Conservation (phyloP, 1,284 basidiomycete species). For the Ganoderma lingzhi region DNA sequence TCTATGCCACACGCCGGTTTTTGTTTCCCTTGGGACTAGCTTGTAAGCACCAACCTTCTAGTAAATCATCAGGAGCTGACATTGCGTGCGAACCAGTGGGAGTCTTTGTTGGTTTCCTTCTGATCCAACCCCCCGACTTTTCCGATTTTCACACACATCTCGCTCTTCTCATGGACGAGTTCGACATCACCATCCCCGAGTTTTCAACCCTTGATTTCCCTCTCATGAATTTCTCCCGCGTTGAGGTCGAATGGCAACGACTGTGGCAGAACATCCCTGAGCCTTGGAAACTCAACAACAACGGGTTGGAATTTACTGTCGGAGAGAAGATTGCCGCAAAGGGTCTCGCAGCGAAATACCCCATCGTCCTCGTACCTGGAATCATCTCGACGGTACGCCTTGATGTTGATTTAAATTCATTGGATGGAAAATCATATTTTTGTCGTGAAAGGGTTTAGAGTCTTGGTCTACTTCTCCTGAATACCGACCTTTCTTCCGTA, state of each 20-base stretch:
- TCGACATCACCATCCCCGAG: constrained; percentile 62
- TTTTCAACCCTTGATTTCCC: constrained; percentile 65
- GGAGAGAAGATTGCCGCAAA: constrained; percentile 76
- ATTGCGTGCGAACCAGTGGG: constrained; percentile 57
- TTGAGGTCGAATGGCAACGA: constrained; percentile 74
- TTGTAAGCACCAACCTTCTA: constrained; percentile 41
- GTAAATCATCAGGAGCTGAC: neutral
- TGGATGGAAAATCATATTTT: neutral
- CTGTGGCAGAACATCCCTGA: constrained; percentile 74
- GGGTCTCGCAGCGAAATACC: constrained; percentile 77
- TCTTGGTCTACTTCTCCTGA: constrained; percentile 88
- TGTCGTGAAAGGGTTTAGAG: constrained; percentile 67
- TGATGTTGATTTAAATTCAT: neutral
- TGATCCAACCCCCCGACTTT: constrained; percentile 69
- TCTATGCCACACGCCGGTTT: constrained; percentile 49
- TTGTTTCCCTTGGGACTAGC: constrained; percentile 58
- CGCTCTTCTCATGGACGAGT: constrained; percentile 49
- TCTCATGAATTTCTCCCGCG: constrained; percentile 63
- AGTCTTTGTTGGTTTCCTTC: constrained; percentile 62
- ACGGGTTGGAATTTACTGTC: constrained; percentile 86
- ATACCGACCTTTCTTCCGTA: constrained; percentile 82
- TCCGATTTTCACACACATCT: constrained; percentile 53
- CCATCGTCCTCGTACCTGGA: constrained; percentile 85
- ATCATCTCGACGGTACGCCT: constrained; percentile 74
- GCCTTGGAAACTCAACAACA: constrained; percentile 82